Conservation (phyloP, 2,329 filamentous ascomycete species). For the Mycosphaerella sp. region DNA sequence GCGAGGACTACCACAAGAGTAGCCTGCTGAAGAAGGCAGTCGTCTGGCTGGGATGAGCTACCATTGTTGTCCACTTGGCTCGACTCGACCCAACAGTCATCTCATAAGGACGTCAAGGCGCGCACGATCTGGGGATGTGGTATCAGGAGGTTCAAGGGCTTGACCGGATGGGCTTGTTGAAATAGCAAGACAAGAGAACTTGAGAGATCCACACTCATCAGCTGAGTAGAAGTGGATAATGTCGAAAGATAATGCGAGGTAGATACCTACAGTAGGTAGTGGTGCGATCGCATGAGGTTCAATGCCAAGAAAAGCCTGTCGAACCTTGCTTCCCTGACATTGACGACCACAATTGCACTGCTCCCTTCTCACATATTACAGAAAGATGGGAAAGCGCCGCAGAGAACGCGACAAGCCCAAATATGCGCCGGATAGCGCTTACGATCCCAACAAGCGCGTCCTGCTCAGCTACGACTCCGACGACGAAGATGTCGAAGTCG, state of each 20-base stretch:
- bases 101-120: not conserved
- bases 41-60: constrained; percentile 7
- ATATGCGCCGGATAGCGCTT: constrained; percentile 24
- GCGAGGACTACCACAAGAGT: constrained; percentile 4
- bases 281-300: no score
- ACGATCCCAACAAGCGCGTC: constrained; percentile 33
- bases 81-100: not conserved
- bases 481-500: constrained; percentile 21
- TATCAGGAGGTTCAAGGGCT: not conserved
- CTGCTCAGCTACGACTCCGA: constrained; percentile 32
- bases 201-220: no score
- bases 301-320: constrained; percentile 9
- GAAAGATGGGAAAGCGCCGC: constrained; percentile 26
- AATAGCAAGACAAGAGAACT: not conserved
- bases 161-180: not conserved
- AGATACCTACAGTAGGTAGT: no score
- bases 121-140: not conserved
- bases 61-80: not conserved
- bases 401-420: constrained; percentile 33
- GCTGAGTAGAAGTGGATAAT: no score
- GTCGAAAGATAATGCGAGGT: no score
- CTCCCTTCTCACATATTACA: not conserved
- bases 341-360: constrained; percentile 4
- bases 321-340: constrained; percentile 2
- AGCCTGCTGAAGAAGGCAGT: constrained; percentile 10